phyloP scores from a whole-genome alignment of 2,329 filamentous ascomycete genomes.

The Byssochlamys sp. region DNA sequence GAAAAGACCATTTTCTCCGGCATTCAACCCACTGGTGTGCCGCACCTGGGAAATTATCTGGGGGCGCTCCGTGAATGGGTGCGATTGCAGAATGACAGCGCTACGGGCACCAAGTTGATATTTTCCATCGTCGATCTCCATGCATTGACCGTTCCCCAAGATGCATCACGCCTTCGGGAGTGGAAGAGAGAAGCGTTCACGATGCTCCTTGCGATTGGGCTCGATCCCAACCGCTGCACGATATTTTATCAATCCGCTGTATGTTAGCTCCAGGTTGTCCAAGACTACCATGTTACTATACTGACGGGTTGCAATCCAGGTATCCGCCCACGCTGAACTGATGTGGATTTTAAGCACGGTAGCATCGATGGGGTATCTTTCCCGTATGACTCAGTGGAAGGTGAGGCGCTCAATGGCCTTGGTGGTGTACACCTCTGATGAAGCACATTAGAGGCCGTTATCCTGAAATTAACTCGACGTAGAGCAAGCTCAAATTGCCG shows the following conservation, averaged over 20 bases:
- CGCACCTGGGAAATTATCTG: conserved; percentile 90
- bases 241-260: conserved; percentile 78
- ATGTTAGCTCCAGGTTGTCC: conserved; percentile 17
- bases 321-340: conserved; percentile 71
- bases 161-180: conserved; percentile 50
- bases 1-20: conserved; percentile 71
- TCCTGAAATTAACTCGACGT: conserved; percentile 3
- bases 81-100: conserved; percentile 58
- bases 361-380: conserved; percentile 85
- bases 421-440: background rate
- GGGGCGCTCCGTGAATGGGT: conserved; percentile 85
- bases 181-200: conserved; percentile 68
- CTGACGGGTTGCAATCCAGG: conserved; percentile 34
- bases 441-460: background rate
- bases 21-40: conserved; percentile 90
- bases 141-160: conserved; percentile 72
- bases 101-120: conserved; percentile 52
- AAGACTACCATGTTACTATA: background rate
- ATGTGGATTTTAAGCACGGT: conserved; percentile 96
- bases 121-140: conserved; percentile 91
- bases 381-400: conserved; percentile 99
- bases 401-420: conserved; percentile 34
- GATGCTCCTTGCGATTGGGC: conserved; percentile 69
- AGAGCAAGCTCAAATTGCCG: conserved; percentile 65
- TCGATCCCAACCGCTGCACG: conserved; percentile 65